Base-by-base conservation (phyloP, 139 green algal species). In the Parachlorella kessleri region DNA sequence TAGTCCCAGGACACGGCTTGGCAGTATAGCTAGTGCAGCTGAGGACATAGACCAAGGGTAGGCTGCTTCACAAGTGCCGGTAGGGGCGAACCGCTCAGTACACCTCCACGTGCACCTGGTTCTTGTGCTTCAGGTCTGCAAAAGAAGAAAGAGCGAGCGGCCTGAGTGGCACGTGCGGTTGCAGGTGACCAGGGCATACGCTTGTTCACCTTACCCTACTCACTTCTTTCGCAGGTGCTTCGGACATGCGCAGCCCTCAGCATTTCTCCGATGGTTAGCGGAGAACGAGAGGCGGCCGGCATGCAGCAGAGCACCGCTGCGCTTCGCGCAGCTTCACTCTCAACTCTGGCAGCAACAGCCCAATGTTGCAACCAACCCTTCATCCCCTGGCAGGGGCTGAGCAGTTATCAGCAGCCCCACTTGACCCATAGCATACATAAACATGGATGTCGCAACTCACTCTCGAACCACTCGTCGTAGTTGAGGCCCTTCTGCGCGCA, bases 101-200 rank as follows among this genome's bases (percentile, higher is more conserved):
- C 66, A 98, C 95, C 91, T 98, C 94, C 65, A 98, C 94, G 88
- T 98, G 95, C 93, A 94, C 96, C 88, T 97, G 95, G 86, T 93
- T 87, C 67, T 96, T 92, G 76, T 95, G 84, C 90, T 97, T 97
- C 14, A 95, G 82, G 55, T 80, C 55, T 82, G 70, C 23, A 88
- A 73, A 55, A 88, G 87, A n/a, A 35, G 38, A 59, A 4, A 40
- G 26, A 23, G 42, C 32, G 30, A 30, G 30, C 10, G 53, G 32
- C 14, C 6, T 1, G n/a, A 28, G 63, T 24, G 37, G 59, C 10
- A 3, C 18, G 39, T 9, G 41, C 32, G 7, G 65, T 64, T 2
- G 21, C 41, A 23, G 36, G 48, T 39, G 40, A n/a, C n/a, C n/a
- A n/a, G n/a, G n/a, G n/a, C n/a, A n/a, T n/a, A n/a, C n/a, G n/a